Evolutionary conservation across 768 basidiomycete genomes (phyloP), one percentile per base, ranked within the genome.

Genomic region (Mycena metata): DNA sequence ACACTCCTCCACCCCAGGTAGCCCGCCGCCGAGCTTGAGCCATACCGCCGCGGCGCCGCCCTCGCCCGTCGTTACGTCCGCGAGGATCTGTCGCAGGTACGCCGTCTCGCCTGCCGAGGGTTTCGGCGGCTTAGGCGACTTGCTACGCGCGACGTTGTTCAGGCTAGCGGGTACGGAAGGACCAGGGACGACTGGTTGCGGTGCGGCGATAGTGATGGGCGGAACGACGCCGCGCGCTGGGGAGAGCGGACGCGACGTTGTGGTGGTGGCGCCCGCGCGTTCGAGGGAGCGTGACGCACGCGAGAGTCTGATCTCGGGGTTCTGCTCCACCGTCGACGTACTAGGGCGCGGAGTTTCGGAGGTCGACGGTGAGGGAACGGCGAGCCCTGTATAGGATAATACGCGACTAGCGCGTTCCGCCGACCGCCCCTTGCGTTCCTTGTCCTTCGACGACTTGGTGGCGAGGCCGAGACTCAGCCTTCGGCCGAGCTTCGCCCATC

Each of bases 1-100:
- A 70, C 93, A 95, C 64, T 96, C 95, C 73, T 94, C 92, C 30
- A 91, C 82, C 0, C 90, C 87, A 8, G 86, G 83, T 13, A 90
- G 80, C 47, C 86, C 84, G 24, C 81, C 83, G 58, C 70, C 70
- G 33, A 72, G 67, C 60, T 72, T 72, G 49, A 72, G 70, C 67
- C 66, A 72, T 42, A 56, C 13, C 23, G 66, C 62, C 39, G 39
- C 39, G 39, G 39, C 39, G 9, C 39, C 39, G 39, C 39, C 39
- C 12, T 68, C 70, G 33, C 54, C 60, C 6, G 66, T 79, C 35
- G 85, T 81, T 21, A 90, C 82, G 64, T 94, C 91, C 0, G 92
- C 90, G 12, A 94, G 83, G 39, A 94, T 86, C 62, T 84, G 85
- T 21, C 89, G 87, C 16, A 94, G 82, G 76, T 93, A 94, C 56